Evolutionary conservation across 345 rosid species (phyloP), one percentile per base, ranked within the genome.

Genomic region (Stellera chamaejasme): DNA sequence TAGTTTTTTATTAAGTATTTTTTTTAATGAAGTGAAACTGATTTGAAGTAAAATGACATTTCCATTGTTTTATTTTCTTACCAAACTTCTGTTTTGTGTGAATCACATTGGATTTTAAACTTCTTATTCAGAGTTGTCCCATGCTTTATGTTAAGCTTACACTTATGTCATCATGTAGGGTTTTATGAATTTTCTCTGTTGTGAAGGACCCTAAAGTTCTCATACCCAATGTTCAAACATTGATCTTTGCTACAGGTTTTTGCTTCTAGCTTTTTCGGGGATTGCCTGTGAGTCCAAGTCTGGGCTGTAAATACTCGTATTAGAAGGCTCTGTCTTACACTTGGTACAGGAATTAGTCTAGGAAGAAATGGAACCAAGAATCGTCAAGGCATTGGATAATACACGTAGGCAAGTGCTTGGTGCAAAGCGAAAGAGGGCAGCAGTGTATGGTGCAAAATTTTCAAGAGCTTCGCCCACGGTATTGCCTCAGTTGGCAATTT

Each of bases 331-430:
- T 67, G 77, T 62, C 68, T 72, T 72, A 67, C 66, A 60, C 42
- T 76, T 79, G 74, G 75, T 75, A 76, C 76, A 85, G 68, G 62
- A 54, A 75, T 69, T 69, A 69, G 58, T 69, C 59, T 74, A 61
- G 65, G 50, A 75, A 77, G 76, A 71, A 63, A 87, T 87, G 96
- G 87, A 82, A 45, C 28, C 80, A 52, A 78, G 55, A 59, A 71
- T 55, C 82, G 23, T 19, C 23, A 19, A 19, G 23, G 23, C 23
- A 19, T 82, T 67, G 88, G 88, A 65, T 82, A 82, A 75, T 63
- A 69, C 64, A 13, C 55, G 50, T 28, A 73, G 67, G 45, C 54
- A 62, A 61, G 66, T 68, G 56, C 73, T 48, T 0, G 23, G 23
- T 19, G 61, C 62, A 50, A 87, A 87, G 74, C 69, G 85, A 62